Evolutionary conservation across 257 asterid species (phyloP).

Genomic region (Linderniella brevidens): DNA sequence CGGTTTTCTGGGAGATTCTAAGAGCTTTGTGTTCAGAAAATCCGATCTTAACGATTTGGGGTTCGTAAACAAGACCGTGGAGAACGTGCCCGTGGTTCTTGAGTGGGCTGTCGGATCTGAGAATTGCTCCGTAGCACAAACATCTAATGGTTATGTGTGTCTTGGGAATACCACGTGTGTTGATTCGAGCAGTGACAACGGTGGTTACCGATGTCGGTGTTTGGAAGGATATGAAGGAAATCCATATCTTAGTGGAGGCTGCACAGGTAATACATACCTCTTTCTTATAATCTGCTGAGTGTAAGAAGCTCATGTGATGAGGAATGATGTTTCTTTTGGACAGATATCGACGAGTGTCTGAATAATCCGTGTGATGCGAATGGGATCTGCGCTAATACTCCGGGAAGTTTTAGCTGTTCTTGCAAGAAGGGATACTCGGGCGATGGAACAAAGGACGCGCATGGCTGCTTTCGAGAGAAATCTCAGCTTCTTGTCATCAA

Average conservation of each 20-base stretch:
- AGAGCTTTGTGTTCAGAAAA: too few relatives aligned
- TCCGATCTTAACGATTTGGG: constrained; percentile 10
- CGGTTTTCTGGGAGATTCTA: too few relatives aligned
- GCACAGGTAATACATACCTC: constrained; percentile 28
- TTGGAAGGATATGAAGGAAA: constrained; percentile 36
- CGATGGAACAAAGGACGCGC: constrained; percentile 26
- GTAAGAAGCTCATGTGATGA: too few relatives aligned
- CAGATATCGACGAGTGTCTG: constrained; percentile 41
- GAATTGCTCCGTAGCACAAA: constrained; percentile 22
- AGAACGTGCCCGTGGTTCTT: constrained; percentile 30
- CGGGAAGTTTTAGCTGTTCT: constrained; percentile 26
- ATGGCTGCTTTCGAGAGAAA: constrained; percentile 26
- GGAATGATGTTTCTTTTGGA: not conserved
- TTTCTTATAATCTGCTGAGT: too few relatives aligned
- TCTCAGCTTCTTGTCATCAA: constrained; percentile 25
- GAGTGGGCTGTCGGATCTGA: constrained; percentile 51
- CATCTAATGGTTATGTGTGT: constrained; percentile 16
- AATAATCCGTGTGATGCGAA: constrained; percentile 24
- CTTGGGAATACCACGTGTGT: constrained; percentile 19
- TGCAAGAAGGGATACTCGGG: constrained; percentile 32
- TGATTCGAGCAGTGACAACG: constrained; percentile 24
- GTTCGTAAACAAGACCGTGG: constrained; percentile 14
- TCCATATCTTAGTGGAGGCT: constrained; percentile 34
- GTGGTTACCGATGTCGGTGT: constrained; percentile 46
- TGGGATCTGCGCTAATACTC: constrained; percentile 22